phyloP scores from a whole-genome alignment of 768 basidiomycete genomes.

The Lentinula lateritia region DNA sequence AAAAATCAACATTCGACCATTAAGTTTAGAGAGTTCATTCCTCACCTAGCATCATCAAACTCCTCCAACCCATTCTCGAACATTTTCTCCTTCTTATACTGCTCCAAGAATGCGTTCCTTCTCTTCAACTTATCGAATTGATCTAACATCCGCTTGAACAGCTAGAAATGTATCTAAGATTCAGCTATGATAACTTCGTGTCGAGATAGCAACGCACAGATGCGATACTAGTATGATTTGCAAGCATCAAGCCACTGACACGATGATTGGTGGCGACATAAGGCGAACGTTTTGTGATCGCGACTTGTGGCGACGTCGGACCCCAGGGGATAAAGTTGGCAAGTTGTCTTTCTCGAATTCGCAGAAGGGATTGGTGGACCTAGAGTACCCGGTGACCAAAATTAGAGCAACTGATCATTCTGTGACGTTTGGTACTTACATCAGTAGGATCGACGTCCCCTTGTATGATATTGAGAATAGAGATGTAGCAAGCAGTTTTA shows the following conservation, averaged over 20 bases:
- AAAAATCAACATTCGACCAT: neutral
- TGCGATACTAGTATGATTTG: conserved; percentile 98
- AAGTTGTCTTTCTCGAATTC: conserved; percentile 93
- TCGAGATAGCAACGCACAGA: conserved; percentile 50
- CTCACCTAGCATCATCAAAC: conserved; percentile 93
- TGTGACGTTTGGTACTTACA: conserved; percentile 38
- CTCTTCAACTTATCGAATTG: conserved; percentile 87
- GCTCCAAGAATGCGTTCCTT: conserved; percentile 92
- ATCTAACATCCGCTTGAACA: conserved; percentile 94
- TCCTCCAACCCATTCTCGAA: conserved; percentile 92
- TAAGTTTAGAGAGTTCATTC: neutral
- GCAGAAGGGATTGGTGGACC: conserved; percentile 96
- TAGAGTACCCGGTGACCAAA: conserved; percentile 22
- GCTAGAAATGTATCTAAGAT: conserved; percentile 31
- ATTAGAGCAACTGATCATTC: conserved; percentile 4
- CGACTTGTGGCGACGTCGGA: conserved; percentile 96
- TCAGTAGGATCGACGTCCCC: conserved; percentile 98
- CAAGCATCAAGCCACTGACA: conserved; percentile 97
- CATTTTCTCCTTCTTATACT: conserved; percentile 96
- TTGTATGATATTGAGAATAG: conserved; percentile 96
- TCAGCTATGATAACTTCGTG: neutral
- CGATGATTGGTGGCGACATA: conserved; percentile 87
- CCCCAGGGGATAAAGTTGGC: conserved; percentile 99
- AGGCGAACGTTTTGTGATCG: conserved; percentile 85
- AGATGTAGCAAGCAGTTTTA: conserved; percentile 94